A percentile compares a stretch with the other conserved stretches of the same genome.
phyloP scores from a whole-genome alignment of 2,329 filamentous ascomycete species.

The Aspergillus melleus region DNA sequence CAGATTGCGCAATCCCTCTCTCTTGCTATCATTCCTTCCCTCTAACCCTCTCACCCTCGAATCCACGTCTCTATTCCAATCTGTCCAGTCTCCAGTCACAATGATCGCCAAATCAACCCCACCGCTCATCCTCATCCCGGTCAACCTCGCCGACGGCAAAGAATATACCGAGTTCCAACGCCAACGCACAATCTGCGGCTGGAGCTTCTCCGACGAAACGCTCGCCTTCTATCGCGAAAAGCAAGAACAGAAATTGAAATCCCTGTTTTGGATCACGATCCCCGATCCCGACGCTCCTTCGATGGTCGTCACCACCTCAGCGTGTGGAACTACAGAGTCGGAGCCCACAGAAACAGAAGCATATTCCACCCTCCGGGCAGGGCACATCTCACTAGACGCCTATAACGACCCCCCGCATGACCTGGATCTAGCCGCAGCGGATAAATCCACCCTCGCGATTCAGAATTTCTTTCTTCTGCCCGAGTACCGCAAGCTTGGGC shows the following conservation, averaged over 20 bases:
- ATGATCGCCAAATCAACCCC: neutral
- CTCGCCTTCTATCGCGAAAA: constrained; percentile 15
- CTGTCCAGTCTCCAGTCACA: neutral
- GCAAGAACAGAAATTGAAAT: constrained; percentile 15
- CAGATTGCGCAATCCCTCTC: no score
- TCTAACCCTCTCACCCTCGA: no score
- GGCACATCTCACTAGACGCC: constrained; percentile 24
- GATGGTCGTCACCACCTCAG: no score
- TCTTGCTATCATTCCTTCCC: no score
- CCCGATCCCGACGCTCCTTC: neutral
- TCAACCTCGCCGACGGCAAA: constrained; percentile 7
- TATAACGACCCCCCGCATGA: constrained; percentile 14
- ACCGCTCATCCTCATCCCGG: neutral
- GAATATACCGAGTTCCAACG: constrained; percentile 20
- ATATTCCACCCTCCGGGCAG: constrained; percentile 10
- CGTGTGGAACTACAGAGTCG: neutral
- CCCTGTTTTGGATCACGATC: constrained; percentile 24
- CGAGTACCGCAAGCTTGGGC: constrained; percentile 13
- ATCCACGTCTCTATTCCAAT: no score
- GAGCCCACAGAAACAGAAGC: neutral
- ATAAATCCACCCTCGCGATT: constrained; percentile 15
- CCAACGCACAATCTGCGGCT: constrained; percentile 24
- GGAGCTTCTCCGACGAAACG: constrained; percentile 13
- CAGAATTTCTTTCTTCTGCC: constrained; percentile 21
- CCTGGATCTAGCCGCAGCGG: constrained; percentile 13